phyloP scores from a whole-genome alignment of 2,329 filamentous ascomycete species.

The Tricladium varicosporioides region DNA sequence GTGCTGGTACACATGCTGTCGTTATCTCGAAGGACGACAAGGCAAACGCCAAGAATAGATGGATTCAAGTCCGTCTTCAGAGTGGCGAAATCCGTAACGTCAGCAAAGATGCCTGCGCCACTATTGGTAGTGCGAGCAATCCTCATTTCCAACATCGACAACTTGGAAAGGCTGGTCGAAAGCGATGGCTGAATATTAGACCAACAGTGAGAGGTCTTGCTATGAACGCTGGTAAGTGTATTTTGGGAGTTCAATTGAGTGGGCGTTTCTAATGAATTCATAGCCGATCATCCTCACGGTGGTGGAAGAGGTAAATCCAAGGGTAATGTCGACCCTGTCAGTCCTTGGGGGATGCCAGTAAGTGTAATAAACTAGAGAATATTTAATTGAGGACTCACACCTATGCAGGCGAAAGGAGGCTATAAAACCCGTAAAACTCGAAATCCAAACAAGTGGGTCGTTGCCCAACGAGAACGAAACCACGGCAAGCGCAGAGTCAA shows the following conservation, averaged over 20 bases:
- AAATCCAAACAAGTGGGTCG: conserved; percentile 90
- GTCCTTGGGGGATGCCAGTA: conserved; percentile 95
- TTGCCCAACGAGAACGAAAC: conserved; percentile 79
- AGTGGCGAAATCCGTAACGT: conserved; percentile 91
- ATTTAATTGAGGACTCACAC: conserved; percentile 30
- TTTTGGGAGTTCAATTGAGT: too few relatives aligned
- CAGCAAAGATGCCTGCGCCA: conserved; percentile 89
- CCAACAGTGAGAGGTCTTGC: conserved; percentile 96
- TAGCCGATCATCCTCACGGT: conserved; percentile 94
- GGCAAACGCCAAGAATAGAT: conserved; percentile 65
- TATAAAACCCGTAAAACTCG: conserved; percentile 89
- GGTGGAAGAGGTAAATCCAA: conserved; percentile 99
- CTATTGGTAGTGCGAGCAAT: conserved; percentile 93
- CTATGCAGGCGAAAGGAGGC: conserved; percentile 67
- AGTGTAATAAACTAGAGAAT: conserved; percentile 40
- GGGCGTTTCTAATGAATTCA: conserved; percentile 21
- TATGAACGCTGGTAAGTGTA: conserved; percentile 83
- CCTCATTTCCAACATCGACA: conserved; percentile 85
- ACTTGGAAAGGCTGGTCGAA: conserved; percentile 92
- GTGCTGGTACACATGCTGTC: conserved; percentile 87
- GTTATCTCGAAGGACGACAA: conserved; percentile 87
- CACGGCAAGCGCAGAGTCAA: conserved; percentile 83
- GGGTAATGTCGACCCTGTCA: conserved; percentile 93
- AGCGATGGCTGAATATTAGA: conserved; percentile 88
- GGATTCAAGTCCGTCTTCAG: conserved; percentile 81